Base-by-base conservation (phyloP, 192 early-diverging fungal genomes). In the Jimgerdemannia lactiflua region DNA sequence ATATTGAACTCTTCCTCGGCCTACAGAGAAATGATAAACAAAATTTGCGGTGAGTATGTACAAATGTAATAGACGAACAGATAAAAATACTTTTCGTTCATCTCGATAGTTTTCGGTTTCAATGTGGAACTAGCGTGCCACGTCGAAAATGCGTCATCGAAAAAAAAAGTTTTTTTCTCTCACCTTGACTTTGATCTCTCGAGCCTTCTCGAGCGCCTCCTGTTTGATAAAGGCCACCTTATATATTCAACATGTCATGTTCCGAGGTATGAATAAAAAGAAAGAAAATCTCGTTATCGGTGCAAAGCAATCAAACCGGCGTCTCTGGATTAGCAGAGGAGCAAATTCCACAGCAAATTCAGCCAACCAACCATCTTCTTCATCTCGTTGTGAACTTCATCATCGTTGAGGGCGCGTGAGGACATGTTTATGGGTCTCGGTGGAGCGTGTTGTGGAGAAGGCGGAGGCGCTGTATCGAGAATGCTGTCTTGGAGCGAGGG, bases 1-100 rank as follows among this genome's bases (percentile, higher is more conserved):
- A 99, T 99, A 86, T 99, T 99, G 90, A 98, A 99, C 79, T 99
- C 98, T 77, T 99, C 98, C 83, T 99, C 96, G 69, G 98, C 98
- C 93, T 95, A 77, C 19, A 43, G 69, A 77, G 3, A 41, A 72
- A 42, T 39, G 19, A 54, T 40, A 70, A 63, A 64, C 39, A 17
- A 6, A 69, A 18, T 41, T 43, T 49, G 49, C 70, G 8, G 29
- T 29, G 29, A 29, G 29, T 29, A 29, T 29, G 29, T 29, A 29
- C 29, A 29, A 29, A 29, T 29, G 0, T 29, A 29, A 29, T 29
- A 29, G 29, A 29, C 29, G 29, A 29, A 29, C 29, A 29, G 29
- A 29, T 29, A 29, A 29, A 29, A 29, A 29, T 29, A 29, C 29
- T 29, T 29, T 29, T 29, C 1, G 29, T 29, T 29, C 29, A 29